These are phyloP conservation scores for Rhynchosporium secalis DNA, from an alignment of 2,329 filamentous ascomycete species.

Conservation along the genomic window DNA sequence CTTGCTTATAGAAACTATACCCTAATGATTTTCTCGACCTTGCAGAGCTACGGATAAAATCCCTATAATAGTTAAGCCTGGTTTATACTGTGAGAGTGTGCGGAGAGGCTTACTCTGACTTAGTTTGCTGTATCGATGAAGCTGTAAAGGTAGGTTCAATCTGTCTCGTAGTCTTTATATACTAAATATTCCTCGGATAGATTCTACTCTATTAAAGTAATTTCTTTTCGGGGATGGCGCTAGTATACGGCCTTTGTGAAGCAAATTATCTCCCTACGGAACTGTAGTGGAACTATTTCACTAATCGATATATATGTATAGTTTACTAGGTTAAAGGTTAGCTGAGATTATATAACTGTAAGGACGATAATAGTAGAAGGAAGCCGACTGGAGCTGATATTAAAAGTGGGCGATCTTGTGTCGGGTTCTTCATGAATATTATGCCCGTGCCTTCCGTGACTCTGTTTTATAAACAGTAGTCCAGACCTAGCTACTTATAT, in stretches of 20 bases:
- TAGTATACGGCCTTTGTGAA: slow-evolving; percentile 11
- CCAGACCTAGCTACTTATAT: background rate
- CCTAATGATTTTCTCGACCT: slow-evolving; percentile 10
- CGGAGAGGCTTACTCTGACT: slow-evolving; percentile 10
- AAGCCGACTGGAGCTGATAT: slow-evolving; percentile 9
- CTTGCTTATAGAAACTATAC: slow-evolving; percentile 10
- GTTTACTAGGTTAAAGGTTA: slow-evolving; percentile 8
- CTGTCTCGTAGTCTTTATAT: slow-evolving; percentile 6
- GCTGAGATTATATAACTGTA: background rate
- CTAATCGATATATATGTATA: slow-evolving; percentile 1
- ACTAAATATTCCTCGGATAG: slow-evolving; percentile 6
- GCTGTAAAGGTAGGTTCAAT: slow-evolving; percentile 12
- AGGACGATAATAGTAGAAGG: background rate
- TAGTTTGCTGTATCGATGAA: slow-evolving; percentile 11
- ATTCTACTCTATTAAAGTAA: slow-evolving; percentile 11
- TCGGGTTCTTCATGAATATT: background rate
- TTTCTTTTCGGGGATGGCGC: slow-evolving; percentile 11
- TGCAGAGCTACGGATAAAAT: slow-evolving; percentile 14
- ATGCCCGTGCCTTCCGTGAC: background rate
- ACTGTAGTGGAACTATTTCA: background rate
- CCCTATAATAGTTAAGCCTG: slow-evolving; percentile 9
- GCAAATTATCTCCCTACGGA: slow-evolving; percentile 8
- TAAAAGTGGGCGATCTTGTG: slow-evolving; percentile 12
- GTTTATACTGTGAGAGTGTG: slow-evolving; percentile 13
- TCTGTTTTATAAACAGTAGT: slow-evolving; percentile 1